Base-by-base conservation (phyloP, 1,139 yeast genomes). In the Yueomyces sp. region DNA sequence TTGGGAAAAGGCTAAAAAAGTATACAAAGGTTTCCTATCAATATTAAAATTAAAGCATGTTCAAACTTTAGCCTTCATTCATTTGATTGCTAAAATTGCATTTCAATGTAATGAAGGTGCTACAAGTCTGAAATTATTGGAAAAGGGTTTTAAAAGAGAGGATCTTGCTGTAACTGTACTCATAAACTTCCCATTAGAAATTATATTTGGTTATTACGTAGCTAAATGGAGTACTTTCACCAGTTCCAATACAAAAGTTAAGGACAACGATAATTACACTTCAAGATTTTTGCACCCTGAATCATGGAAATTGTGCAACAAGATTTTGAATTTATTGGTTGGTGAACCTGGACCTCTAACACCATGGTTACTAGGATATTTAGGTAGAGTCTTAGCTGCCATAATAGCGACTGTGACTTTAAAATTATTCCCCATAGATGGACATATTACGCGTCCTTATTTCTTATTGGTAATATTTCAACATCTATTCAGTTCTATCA, bases 81-180 rank as follows among this genome's bases (percentile, higher is more conserved):
- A 87, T 55, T 63, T 91, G 39, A 62, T 86, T 12, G 81, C 95
- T 36, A 91, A 91, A 59, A 71, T 91, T 45, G 98, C 96, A 4
- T 93, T 91, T 60, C 96, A 89, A 59, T 95, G 91, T 25, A 91
- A 89, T 55, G 99, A 91, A 60, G 89, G 94, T 3, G 97, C 95
- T 27, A 91, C 98, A 1, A 89, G 89, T 56, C 71, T 91, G 54
- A 91, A 89, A 58, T 68, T 93, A 28, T 67, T 91, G n/a, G 99
- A 91, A 59, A 82, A 81, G 57, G 99, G 99, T 0, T 75, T 91
- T 42, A 78, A 93, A 34, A 85, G 89, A 57, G 98, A 91, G 61
- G 97, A 91, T 60, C 69, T 91, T 39, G 94, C 97, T 1, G 75
- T 91, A 12, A 85, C 96, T 0, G 98, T 91, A 0, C 66, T 91